These are phyloP conservation scores for Phytophthora uliginosa DNA, from an alignment of 352 stramenopile genomes.

Conservation along the genomic window DNA sequence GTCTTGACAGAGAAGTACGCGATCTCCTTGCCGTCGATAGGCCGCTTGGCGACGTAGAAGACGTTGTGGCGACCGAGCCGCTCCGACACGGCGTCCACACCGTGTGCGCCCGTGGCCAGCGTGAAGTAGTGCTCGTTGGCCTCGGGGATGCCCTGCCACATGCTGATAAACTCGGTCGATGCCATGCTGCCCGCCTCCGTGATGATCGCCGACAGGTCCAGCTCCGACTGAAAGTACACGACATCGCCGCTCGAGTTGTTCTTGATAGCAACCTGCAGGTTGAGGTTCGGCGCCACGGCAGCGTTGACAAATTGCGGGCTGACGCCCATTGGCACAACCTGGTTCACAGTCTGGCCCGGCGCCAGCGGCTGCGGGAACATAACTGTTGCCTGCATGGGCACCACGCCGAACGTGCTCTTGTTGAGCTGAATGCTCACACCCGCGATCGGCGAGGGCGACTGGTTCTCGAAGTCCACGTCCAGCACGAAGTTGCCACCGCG, in stretches of 20 bases:
- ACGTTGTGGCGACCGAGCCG: slow-evolving; percentile 92
- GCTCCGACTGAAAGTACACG: slow-evolving; percentile 97
- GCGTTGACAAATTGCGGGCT: slow-evolving; percentile 84
- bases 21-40: slow-evolving; percentile 95
- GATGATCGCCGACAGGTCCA: slow-evolving; percentile 94
- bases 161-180: slow-evolving; percentile 94
- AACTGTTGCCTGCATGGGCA: slow-evolving; percentile 94
- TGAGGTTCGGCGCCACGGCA: slow-evolving; percentile 72
- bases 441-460: slow-evolving; percentile 87
- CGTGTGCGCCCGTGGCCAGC: slow-evolving; percentile 69
- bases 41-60: slow-evolving; percentile 96
- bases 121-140: slow-evolving; percentile 96
- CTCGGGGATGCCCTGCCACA: slow-evolving; percentile 97
- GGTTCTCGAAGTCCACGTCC: slow-evolving; percentile 91
- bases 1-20: slow-evolving; percentile 97
- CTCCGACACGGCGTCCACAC: slow-evolving; percentile 90
- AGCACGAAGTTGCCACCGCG: slow-evolving; percentile 73
- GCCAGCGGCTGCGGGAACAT: slow-evolving; percentile 72
- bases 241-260: slow-evolving; percentile 95
- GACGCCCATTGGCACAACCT: slow-evolving; percentile 84
- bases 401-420: slow-evolving; percentile 98
- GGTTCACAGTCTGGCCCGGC: slow-evolving; percentile 80
- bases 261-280: slow-evolving; percentile 98
- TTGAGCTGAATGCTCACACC: slow-evolving; percentile 98
- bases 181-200: slow-evolving; percentile 90